Conservation (phyloP, 495 filamentous ascomycete species). For the Tuber microsphaerosporum region DNA sequence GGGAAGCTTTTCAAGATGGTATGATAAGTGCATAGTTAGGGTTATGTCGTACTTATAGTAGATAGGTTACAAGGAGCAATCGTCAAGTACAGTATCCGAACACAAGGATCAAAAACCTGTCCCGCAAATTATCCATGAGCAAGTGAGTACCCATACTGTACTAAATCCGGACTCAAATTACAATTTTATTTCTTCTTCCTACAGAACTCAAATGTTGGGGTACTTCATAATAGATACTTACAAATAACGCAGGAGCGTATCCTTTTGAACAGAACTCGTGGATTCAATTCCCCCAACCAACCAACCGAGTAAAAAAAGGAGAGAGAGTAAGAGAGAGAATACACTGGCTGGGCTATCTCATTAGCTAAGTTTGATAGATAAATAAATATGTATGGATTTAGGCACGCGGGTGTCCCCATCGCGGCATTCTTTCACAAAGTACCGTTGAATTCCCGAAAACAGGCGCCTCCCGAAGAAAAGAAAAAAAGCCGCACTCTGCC, state of each 20-base stretch:
- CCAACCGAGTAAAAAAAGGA: neutral
- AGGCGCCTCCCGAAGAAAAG: neutral
- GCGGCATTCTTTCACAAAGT: neutral
- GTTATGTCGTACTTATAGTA: neutral
- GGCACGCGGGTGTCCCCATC: neutral
- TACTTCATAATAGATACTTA: neutral
- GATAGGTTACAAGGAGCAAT: too few relatives aligned
- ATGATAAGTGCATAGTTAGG: neutral
- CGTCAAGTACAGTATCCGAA: neutral
- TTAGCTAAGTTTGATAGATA: neutral
- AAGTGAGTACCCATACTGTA: neutral
- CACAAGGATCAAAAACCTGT: neutral
- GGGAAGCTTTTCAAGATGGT: neutral
- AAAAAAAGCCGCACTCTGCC: neutral
- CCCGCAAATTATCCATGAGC: neutral
- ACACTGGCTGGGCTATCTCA: conserved; percentile 4
- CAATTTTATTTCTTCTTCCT: neutral
- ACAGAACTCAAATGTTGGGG: neutral
- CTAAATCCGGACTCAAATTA: neutral
- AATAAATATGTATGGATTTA: neutral
- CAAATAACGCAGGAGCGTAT: neutral
- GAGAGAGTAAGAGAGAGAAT: conserved; percentile 18
- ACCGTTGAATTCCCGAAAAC: neutral
- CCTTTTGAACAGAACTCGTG: neutral
- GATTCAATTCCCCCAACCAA: conserved; percentile 16